Base-by-base conservation (phyloP, 768 basidiomycete genomes). In the Paxillus rubicundulus region DNA sequence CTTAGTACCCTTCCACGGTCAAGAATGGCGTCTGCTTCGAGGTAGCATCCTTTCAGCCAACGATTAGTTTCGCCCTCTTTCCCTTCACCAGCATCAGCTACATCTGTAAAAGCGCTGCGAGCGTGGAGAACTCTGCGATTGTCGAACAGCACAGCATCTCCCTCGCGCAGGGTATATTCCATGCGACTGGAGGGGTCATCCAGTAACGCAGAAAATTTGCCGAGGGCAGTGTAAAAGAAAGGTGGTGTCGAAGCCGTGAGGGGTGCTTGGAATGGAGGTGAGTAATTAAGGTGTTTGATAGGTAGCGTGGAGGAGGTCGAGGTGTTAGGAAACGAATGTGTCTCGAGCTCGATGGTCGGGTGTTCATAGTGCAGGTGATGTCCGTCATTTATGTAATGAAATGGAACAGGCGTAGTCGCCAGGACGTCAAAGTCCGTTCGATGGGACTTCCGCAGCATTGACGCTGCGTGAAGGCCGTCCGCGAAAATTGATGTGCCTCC, bases 211-310 rank as follows among this genome's bases (percentile, higher is more conserved):
- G 84, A 78, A 58, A 93, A 98, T 14, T 70, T 67, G 3, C 64
- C 57, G 3, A 98, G 72, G 4, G 90, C 87, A 1, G 71, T 17
- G 61, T 86, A 89, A 60, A 91, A 86, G 30, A 68, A 68, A 6
- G 64, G 54, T 1, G 84, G 79, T 4, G 85, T 85, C 2, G 61
- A 60, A 30, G 7, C 70, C 63, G 17, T 79, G 63, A 93, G 74
- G 0, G 91, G 87, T 0, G 88, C 93, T 71, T 96, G 93, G 79
- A 98, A 98, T 0, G 94, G 95, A 0, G 96, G 96, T 1, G 89
- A 87, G 69, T 96, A 98, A 71, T 94, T 98, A 62, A 98, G 80
- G 54, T 86, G 78, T 40, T 72, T 70, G 59, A 96, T 78, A 9
- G 62, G 50, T 9, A 61, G 63, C 30, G 50, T 54, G 1, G 49